Base-by-base conservation (phyloP, 2,329 filamentous ascomycete species). In the Talaromyces sp. region DNA sequence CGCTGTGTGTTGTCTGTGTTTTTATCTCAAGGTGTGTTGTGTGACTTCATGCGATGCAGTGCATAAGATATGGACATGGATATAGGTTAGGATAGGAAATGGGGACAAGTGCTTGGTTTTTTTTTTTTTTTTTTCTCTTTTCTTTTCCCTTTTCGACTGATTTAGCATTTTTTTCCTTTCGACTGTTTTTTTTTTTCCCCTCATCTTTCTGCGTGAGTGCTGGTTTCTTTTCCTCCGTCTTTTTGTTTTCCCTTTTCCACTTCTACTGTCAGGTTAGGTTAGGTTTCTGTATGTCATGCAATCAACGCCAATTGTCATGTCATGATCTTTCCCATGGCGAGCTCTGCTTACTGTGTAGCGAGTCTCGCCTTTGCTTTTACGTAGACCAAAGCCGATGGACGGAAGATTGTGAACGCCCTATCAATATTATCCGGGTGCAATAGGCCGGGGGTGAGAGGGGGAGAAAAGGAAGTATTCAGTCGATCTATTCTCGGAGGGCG, bases 71-170 rank as follows among this genome's bases (percentile, higher is more conserved):
- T 57, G 54, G 54, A 57, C 54, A 57, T 57, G 54, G 54, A 57
- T 57, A 57, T 57, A 57, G 54, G 54, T 42, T 61, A 61, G 35
- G 59, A 61, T 61, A 55, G 31, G 48, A 54, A 61, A 61, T 54
- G 59, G 50, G 59, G 59, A 60, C 35, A 37, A 61, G 37, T 33
- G 23, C 5, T 54, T 28, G n/a, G 50, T 31, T 33, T 60, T 18
- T 59, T 37, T 25, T 23, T 54, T 40, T 39, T 5, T 50, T 5
- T 42, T 40, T 35, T 48, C 40, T 31, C n/a, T 23, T n/a, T 12
- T 21, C n/a, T 40, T 63, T 5, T n/a, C n/a, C n/a, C n/a, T 12
- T 23, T 52, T 18, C 12, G n/a, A 40, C 28, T 55, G 39, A 18
- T 40, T 40, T 40, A 40, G 39, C 39, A 40, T 57, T 62, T 60